Evolutionary conservation across 768 basidiomycete genomes (phyloP), one percentile per base, ranked within the genome.

Genomic region (Phlebiopsis gigantea): DNA sequence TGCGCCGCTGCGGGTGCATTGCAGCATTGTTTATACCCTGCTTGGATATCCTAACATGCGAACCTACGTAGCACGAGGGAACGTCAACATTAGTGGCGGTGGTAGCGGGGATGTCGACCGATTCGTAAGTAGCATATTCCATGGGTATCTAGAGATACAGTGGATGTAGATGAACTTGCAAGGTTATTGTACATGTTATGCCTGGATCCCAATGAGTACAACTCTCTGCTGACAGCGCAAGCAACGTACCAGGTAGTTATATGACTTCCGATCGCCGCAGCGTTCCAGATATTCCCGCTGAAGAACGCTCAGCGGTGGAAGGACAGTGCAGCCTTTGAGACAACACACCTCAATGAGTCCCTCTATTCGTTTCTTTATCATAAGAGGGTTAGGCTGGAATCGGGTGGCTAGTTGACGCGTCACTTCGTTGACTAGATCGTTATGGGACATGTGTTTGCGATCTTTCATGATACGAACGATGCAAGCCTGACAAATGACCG

Each of bases 401-500:
- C 96, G 84, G 56, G 76, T 76, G 19, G 89, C 77, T 3, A 99
- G 72, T 63, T 98, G 96, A 21, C 84, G 82, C 45, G 91, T 92
- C 30, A 93, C 93, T 71, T 98, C 95, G 63, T 87, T 88, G 58
- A 98, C 77, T 14, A 99, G 80, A 55, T 94, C 92, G 57, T 84
- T 91, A 65, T 98, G 93, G 5, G 78, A 73, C 84, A 98, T 86
- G 53, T 82, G 80, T 68, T 98, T 98, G 55, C 94, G 77, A 67
- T 93, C 87, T 73, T 98, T 98, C 96, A 99, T 98, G 26, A 98
- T 85, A 29, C 97, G 86, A 24, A 99, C 97, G 60, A 98, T 88
- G 66, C 93, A 98, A 1, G 97, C 97, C 95, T 99, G 34, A 60
- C n/a, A 45, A 49, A 21, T 30, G 28, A 7, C 2, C 24, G 17